Percentiles rank a stretch among this genome's conserved stretches.
Evolutionary conservation across 441 rosid genomes (phyloP).

Genomic region (Brassica balearica): DNA sequence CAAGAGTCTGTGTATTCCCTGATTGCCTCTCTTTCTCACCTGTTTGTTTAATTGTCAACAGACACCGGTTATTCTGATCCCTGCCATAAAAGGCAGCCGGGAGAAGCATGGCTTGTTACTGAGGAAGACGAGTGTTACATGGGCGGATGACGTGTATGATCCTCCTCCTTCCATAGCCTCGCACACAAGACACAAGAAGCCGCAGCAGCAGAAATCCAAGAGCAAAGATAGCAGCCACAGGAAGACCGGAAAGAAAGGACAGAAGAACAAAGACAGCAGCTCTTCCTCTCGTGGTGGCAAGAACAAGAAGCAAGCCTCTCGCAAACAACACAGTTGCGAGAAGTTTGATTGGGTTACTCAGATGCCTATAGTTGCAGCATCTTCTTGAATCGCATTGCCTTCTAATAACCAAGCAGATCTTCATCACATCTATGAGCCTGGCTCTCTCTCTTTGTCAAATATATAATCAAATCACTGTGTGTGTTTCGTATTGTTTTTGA

Average conservation of each 20-base stretch:
- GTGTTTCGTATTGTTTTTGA: not conserved
- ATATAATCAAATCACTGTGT: not conserved
- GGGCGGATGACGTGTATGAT: constrained; percentile 95
- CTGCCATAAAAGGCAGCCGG: constrained; percentile 91
- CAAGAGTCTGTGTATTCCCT: not conserved
- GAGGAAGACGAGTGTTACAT: constrained; percentile 58
- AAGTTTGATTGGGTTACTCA: constrained; percentile 39
- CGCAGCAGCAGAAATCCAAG: constrained; percentile 52
- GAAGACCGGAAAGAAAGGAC: constrained; percentile 71
- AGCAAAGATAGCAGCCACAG: constrained; percentile 46
- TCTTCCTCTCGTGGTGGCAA: constrained; percentile 51
- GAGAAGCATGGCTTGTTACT: constrained; percentile 60
- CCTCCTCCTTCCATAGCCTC: constrained; percentile 79
- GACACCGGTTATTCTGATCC: constrained; percentile 58
- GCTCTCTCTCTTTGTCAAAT: not conserved
- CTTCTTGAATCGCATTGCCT: constrained; percentile 25
- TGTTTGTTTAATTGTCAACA: constrained; percentile 37
- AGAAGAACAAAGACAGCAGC: constrained; percentile 57
- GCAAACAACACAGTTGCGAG: constrained; percentile 37
- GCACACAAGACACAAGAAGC: constrained; percentile 68
- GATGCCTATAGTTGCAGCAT: constrained; percentile 43
- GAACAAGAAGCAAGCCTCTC: constrained; percentile 67
- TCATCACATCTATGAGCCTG: not conserved
- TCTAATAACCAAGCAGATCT: not conserved
- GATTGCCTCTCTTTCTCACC: not conserved